phyloP scores from a whole-genome alignment of 1,284 basidiomycete species.

The Irpex lacteus region DNA sequence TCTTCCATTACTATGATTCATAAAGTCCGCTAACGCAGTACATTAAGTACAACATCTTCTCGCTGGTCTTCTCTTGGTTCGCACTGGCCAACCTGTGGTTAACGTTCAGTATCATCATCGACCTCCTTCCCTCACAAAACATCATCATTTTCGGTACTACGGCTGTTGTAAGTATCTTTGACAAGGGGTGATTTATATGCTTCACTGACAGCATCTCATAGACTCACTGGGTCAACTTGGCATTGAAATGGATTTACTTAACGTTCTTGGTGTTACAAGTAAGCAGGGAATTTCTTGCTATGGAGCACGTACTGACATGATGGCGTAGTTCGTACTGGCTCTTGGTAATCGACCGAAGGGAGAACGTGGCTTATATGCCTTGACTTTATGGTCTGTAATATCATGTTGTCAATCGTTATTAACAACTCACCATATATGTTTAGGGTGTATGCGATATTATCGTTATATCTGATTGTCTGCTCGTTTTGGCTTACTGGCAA shows the following conservation, averaged over 20 bases:
- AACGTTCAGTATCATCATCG: constrained; percentile 95
- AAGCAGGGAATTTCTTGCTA: constrained; percentile 14
- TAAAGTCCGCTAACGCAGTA: constrained; percentile 3
- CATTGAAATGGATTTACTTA: constrained; percentile 86
- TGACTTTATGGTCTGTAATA: constrained; percentile 69
- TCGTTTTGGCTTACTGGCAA: constrained; percentile 81
- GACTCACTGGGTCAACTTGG: constrained; percentile 91
- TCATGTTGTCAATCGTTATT: neutral
- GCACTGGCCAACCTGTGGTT: constrained; percentile 93
- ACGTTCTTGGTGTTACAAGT: constrained; percentile 76
- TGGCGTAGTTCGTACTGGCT: constrained; percentile 81
- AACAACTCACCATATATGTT: neutral
- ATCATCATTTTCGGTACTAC: constrained; percentile 73
- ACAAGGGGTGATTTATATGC: neutral
- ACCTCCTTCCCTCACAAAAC: constrained; percentile 68
- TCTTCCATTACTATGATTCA: neutral
- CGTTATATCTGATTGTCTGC: constrained; percentile 81
- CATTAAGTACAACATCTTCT: constrained; percentile 72
- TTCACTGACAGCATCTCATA: constrained; percentile 29
- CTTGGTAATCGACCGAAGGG: constrained; percentile 96
- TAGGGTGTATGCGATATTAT: constrained; percentile 78
- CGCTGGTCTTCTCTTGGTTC: constrained; percentile 88
- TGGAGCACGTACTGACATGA: neutral
- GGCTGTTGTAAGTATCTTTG: constrained; percentile 48
- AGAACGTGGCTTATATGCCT: constrained; percentile 78